Conservation (phyloP, 768 basidiomycete species). For the Fistulinella prunicolor region DNA sequence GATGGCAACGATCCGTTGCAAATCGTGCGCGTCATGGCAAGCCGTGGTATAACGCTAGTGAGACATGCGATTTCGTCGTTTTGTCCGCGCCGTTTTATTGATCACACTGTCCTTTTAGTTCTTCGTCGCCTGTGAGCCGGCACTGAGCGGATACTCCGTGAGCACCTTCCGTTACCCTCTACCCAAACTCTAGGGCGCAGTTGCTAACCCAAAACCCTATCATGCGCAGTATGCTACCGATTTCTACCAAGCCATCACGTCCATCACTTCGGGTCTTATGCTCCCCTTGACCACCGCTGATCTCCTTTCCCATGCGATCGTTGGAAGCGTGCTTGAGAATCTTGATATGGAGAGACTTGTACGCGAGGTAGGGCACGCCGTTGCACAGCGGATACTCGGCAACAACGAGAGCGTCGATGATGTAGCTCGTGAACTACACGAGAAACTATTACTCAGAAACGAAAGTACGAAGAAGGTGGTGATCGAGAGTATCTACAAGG, state of each 20-base stretch:
- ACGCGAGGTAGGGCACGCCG: slow-evolving; percentile 89
- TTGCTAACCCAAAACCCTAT: slow-evolving; percentile 14
- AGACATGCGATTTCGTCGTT: slow-evolving; percentile 26
- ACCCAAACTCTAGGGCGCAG: slow-evolving; percentile 4
- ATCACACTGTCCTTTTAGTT: slow-evolving; percentile 52
- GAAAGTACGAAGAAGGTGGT: slow-evolving; percentile 97
- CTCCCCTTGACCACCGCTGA: slow-evolving; percentile 94
- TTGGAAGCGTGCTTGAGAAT: slow-evolving; percentile 94
- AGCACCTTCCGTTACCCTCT: slow-evolving; percentile 28
- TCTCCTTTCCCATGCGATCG: slow-evolving; percentile 91
- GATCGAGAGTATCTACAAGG: slow-evolving; percentile 94
- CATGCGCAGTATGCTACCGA: slow-evolving; percentile 78
- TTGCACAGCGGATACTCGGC: slow-evolving; percentile 87
- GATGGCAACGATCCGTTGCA: slow-evolving; percentile 91
- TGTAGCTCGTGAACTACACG: slow-evolving; percentile 91
- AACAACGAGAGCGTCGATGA: slow-evolving; percentile 97
- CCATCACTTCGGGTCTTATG: slow-evolving; percentile 94
- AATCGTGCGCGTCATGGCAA: slow-evolving; percentile 86
- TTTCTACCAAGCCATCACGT: slow-evolving; percentile 90
- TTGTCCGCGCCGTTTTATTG: not conserved
- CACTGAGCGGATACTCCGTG: slow-evolving; percentile 87
- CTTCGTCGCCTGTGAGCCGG: slow-evolving; percentile 99
- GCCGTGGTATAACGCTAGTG: slow-evolving; percentile 86
- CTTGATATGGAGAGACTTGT: slow-evolving; percentile 98
- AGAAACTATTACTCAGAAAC: slow-evolving; percentile 84